A percentile compares a stretch with the other conserved stretches of the same genome.
Conservation (phyloP, 805 yeast species). For the Candida ortonii region DNA sequence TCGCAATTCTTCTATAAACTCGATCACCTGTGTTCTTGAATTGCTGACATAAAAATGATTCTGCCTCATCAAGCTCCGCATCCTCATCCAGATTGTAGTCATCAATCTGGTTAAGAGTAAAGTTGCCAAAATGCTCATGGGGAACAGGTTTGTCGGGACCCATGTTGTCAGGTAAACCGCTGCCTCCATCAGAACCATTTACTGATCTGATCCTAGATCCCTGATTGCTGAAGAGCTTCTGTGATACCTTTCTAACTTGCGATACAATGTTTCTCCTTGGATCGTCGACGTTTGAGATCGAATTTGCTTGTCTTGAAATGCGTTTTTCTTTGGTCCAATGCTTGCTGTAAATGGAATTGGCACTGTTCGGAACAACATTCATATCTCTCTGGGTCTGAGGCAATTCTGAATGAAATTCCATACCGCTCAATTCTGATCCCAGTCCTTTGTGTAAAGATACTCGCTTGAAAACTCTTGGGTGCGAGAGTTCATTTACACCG, state of each 20-base stretch:
- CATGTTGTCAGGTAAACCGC: not conserved
- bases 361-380: not conserved
- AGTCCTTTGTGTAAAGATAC: conserved; percentile 12
- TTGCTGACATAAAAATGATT: conserved; percentile 22
- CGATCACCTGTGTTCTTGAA: conserved; percentile 5
- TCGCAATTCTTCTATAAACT: not conserved
- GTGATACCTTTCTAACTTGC: conserved; percentile 31
- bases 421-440: conserved; percentile 21
- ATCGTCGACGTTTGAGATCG: conserved; percentile 2
- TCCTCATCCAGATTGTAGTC: conserved; percentile 21
- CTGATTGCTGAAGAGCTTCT: conserved; percentile 21
- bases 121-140: conserved; percentile 4
- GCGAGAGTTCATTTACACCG: conserved; percentile 3
- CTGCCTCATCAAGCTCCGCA: conserved; percentile 25
- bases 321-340: conserved; percentile 5
- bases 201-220: conserved; percentile 6
- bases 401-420: conserved; percentile 18
- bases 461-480: conserved; percentile 14
- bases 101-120: conserved; percentile 17
- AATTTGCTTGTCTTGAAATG: conserved; percentile 5
- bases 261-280: conserved; percentile 23
- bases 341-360: conserved; percentile 3
- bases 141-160: not conserved
- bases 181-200: conserved; percentile 1
- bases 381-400: conserved; percentile 8